Evolutionary conservation across 2,329 filamentous ascomycete genomes (phyloP), one percentile per base, ranked within the genome.

Genomic region (Neonectria faginata): DNA sequence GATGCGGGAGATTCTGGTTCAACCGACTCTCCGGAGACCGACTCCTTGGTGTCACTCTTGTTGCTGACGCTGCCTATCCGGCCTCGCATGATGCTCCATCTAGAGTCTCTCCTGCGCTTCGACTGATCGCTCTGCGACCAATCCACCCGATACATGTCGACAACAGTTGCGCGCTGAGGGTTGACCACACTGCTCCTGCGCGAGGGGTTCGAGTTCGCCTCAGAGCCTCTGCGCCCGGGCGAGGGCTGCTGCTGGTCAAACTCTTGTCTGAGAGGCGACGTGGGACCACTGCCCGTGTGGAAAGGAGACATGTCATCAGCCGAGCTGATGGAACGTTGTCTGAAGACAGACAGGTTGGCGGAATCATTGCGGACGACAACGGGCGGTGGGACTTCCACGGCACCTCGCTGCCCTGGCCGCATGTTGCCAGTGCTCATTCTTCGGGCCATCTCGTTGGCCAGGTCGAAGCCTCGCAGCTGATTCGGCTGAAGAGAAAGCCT

Each of bases 61-160:
- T 73, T 77, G 57, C 73, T 76, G 57, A 77, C 67, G 47, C 77
- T 77, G 78, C 79, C 20, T 83, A 74, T 58, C 78, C 79, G 4
- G 79, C 78, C 71, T 79, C 36, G 33, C 47, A 42, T 81, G 57
- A 88, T 72, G 16, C 79, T 80, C 83, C 85, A 86, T 50, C 82
- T 80, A 0, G 85, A 86, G 41, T 85, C 83, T 42, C 78, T 78
- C 69, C 80, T 85, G 42, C 60, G 51, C 47, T 68, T 65, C 39
- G 65, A 58, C 57, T 88, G 84, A 66, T 88, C 86, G 69, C 81
- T 84, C 73, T 89, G 86, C 31, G 85, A 84, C 87, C 87, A 89
- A 74, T 89, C 86, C 60, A 84, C 83, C 33, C 82, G 79, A 68
- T 81, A 79, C 59, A 81, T 77, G 31, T 79, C 69, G 14, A 60